Base-by-base conservation (phyloP, 2,329 filamentous ascomycete genomes). In the Lachnellula willkommii region DNA sequence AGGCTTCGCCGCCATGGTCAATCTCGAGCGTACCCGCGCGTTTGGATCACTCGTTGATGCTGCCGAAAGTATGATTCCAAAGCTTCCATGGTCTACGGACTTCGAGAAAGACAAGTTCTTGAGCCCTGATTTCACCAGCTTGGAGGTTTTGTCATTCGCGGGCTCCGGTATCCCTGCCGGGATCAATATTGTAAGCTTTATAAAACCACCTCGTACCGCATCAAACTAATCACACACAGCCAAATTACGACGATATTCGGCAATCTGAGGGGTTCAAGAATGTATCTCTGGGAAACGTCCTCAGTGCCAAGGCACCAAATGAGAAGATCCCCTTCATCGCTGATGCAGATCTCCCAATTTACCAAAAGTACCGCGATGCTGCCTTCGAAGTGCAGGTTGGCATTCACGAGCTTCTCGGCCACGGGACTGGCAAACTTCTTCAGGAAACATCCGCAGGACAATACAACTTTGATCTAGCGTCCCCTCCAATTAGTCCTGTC, bases 51-150 rank as follows among this genome's bases (percentile, higher is more conserved):
- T 97, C 1, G 94, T 97, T 4, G 80, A 85, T 20, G 85, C 85
- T 26, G 92, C 94, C 0, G 88, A 91, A 11, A 77, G 78, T 47
- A 85, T 96, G 69, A 96, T 99, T 51, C 90, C 91, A 6, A 84
- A 95, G 60, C 77, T 99, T 14, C 94, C 94, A 0, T 99, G 94
- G 94, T 77, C 79, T 37, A 81, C 82, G 47, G 88, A 90, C 0
- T 99, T 97, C 63, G 94, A 99, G 70, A 97, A 97, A 73, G 92
- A 96, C 76, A 91, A 88, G 68, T 99, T 99, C 73, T 74, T 95
- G 37, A 93, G 90, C 52, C 94, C 94, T 0, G 94, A 99, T 71
- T 99, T 99, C 69, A 97, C 94, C 0, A 94, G 89, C 9, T 79
- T 97, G 1, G 94, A 99, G 71, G 91, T 96, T 2, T 74, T 96